phyloP scores from a whole-genome alignment of 306 rosid species.

The Cucurbita ficifolia region DNA sequence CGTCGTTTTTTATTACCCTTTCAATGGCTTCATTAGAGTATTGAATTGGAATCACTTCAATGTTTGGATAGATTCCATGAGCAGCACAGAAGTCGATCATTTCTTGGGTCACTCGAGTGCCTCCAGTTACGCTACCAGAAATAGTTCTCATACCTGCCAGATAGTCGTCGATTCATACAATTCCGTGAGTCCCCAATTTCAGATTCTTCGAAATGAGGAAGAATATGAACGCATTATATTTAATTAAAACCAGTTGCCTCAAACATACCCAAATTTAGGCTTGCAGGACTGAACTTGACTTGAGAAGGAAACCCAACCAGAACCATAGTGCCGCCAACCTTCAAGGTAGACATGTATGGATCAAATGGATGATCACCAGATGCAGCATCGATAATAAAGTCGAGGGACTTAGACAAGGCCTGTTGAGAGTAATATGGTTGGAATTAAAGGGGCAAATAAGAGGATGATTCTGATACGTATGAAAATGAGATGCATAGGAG shows the following conservation, averaged over 20 bases:
- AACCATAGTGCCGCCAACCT: slow-evolving; percentile 41
- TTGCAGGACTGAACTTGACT: slow-evolving; percentile 60
- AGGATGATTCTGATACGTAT: background rate
- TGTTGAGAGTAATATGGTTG: slow-evolving; percentile 13
- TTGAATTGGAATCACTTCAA: slow-evolving; percentile 73
- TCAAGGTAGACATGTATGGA: slow-evolving; percentile 61
- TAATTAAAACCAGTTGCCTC: background rate
- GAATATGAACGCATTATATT: background rate
- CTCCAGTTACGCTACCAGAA: slow-evolving; percentile 49
- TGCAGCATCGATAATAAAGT: slow-evolving; percentile 67
- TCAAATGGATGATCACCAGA: slow-evolving; percentile 85
- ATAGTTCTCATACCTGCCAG: slow-evolving; percentile 45
- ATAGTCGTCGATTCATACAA: background rate
- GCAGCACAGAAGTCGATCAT: slow-evolving; percentile 74
- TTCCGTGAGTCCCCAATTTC: background rate
- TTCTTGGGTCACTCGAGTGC: slow-evolving; percentile 58
- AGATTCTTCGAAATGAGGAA: background rate
- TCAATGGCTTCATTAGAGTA: slow-evolving; percentile 75
- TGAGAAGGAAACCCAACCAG: slow-evolving; percentile 70
- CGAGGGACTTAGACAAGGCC: slow-evolving; percentile 53
- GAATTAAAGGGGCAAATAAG: background rate
- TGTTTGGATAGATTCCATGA: slow-evolving; percentile 40
- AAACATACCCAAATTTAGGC: slow-evolving; percentile 40
- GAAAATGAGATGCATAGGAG: background rate
- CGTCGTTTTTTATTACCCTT: slow-evolving; percentile 54